Evolutionary conservation across 257 asterid species (phyloP).

Genomic region (Echites panduratus): DNA sequence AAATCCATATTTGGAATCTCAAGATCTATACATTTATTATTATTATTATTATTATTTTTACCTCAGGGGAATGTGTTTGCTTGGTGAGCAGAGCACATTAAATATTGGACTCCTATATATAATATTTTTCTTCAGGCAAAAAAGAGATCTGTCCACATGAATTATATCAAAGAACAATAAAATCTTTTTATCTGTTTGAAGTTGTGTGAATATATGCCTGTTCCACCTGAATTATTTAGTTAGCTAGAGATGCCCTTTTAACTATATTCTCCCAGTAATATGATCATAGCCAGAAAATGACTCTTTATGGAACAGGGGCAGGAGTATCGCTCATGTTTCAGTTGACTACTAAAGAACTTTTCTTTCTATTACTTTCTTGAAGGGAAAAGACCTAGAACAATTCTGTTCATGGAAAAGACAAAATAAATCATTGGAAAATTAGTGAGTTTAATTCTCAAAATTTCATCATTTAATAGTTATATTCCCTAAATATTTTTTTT

Average conservation of each 20-base stretch:
- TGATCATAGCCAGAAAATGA: neutral
- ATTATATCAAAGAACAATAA: slow-evolving; percentile 20
- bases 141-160: too few relatives aligned
- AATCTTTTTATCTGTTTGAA: slow-evolving; percentile 18
- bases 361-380: neutral
- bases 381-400: neutral
- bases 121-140: neutral
- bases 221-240: slow-evolving; percentile 20
- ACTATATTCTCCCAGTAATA: slow-evolving; percentile 36
- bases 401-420: slow-evolving; percentile 26
- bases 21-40: neutral
- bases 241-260: slow-evolving; percentile 30
- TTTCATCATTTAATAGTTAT: too few relatives aligned
- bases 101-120: too few relatives aligned
- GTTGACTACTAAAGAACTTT: neutral
- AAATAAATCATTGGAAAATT: too few relatives aligned
- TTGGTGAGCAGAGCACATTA: too few relatives aligned
- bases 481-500: too few relatives aligned
- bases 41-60: too few relatives aligned
- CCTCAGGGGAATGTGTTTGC: neutral
- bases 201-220: slow-evolving; percentile 41
- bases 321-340: neutral
- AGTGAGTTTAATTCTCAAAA: too few relatives aligned
- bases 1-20: slow-evolving; percentile 16
- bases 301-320: neutral